Base-by-base conservation (phyloP, 2,329 filamentous ascomycete species). In the Alternaria conjuncta region DNA sequence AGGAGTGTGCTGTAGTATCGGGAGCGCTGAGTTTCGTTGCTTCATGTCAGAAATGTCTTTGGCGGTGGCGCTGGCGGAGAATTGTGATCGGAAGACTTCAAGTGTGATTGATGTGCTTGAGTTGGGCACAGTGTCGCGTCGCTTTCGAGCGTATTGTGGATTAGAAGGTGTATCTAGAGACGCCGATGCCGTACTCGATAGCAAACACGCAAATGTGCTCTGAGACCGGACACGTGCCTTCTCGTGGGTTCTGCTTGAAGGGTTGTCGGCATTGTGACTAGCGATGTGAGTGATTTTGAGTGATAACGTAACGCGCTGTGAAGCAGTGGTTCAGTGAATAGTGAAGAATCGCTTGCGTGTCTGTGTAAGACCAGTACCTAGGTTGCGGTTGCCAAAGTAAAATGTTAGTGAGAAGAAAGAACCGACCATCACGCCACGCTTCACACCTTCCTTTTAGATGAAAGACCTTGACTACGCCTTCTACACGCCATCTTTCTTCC, bases 1-100 rank as follows among this genome's bases (percentile, higher is more conserved):
- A 21, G 63, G 64, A 2, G 10, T 53, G 25, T 68, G 50, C 8
- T 45, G n/a, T 43, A 44, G 36, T 26, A 36, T 55, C 4, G 43
- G n/a, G 23, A 12, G 11, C 15, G 44, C 11, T n/a, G 32, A n/a
- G 30, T 15, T 20, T 41, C 9, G 10, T 47, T 13, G 44, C 7
- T 8, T 12, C 55, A 59, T 60, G 12, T 41, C 46, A 28, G 23
- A 18, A n/a, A 21, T 43, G 12, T 8, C n/a, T 57, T 15, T 50
- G 25, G 55, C 30, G 0, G 13, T 36, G 8, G 8, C 13, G 54
- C 49, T 32, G 11, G 36, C n/a, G 36, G 30, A 49, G 28, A 25
- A 21, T 1, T 41, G 23, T n/a, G 12, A 26, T 57, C 2, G 11
- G 20, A 15, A n/a, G 7, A n/a, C 13, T 32, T 26, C 26, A 4